Percentiles rank a stretch among this genome's conserved stretches.
These are phyloP conservation scores for Thraustochytrium sp. DNA, from an alignment of 352 stramenopile genomes.

Conservation along the genomic window DNA sequence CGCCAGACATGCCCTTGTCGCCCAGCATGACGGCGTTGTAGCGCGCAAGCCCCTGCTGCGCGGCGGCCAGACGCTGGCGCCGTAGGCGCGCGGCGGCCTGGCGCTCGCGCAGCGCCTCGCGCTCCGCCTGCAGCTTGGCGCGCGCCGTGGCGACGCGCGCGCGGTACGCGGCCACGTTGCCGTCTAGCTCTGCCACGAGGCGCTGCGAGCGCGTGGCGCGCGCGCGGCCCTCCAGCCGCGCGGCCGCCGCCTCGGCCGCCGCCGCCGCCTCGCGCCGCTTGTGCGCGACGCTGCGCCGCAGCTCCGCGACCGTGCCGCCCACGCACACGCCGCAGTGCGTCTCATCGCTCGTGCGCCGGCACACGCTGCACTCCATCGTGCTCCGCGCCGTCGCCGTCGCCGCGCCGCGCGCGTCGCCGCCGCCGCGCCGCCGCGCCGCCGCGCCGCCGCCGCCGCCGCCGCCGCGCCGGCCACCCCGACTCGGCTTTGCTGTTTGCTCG, in stretches of 20 bases:
- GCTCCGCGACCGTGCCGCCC: neutral
- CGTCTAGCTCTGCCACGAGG: neutral
- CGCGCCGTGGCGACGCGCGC: neutral
- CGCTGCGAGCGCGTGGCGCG: neutral
- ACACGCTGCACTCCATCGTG: constrained; percentile 3
- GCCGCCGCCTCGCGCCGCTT: neutral
- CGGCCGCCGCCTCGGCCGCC: neutral
- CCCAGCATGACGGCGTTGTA: neutral
- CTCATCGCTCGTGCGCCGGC: neutral
- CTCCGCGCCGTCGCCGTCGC: neutral
- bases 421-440: too few species aligned
- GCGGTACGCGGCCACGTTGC: neutral
- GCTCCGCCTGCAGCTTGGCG: neutral
- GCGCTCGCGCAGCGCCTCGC: neutral
- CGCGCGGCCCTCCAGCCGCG: neutral
- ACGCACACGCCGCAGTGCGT: neutral
- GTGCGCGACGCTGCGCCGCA: neutral
- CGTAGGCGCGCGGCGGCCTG: neutral
- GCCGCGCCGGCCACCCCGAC: too few species aligned
- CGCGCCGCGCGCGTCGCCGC: too few species aligned
- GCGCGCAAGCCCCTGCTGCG: neutral
- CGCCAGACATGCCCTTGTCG: neutral
- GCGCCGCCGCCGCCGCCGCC: too few species aligned
- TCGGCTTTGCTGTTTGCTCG: too few species aligned
- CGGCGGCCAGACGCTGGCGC: neutral